These are phyloP conservation scores for Sporothrix dimorphospora DNA, from an alignment of 2,329 filamentous ascomycete species.

Conservation along the genomic window DNA sequence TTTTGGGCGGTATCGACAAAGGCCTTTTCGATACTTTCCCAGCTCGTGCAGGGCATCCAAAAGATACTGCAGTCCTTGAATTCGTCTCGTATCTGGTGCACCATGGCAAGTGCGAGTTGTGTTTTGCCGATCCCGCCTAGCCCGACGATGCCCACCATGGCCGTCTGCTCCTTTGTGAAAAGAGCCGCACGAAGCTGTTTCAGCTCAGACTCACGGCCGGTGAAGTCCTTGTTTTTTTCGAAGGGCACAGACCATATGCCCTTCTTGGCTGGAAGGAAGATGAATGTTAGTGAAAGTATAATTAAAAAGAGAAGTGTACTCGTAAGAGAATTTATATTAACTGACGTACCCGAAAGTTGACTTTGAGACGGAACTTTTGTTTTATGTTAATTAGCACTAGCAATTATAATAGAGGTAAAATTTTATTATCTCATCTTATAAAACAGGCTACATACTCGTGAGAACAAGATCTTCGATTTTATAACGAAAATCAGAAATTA, in stretches of 20 bases:
- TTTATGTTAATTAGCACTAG: background rate
- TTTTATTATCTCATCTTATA: background rate
- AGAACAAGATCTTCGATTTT: background rate
- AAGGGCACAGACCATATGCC: background rate
- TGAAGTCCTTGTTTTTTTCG: background rate
- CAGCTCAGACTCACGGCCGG: background rate
- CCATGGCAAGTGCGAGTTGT: slow-evolving; percentile 39
- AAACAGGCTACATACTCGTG: background rate
- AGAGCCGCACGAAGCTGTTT: background rate
- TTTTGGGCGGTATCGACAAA: slow-evolving; percentile 38
- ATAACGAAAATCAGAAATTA: background rate
- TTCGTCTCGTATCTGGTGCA: background rate
- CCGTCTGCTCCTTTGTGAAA: background rate
- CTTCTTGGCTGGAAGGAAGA: background rate
- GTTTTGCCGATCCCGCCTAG: slow-evolving; percentile 48
- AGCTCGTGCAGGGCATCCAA: background rate
- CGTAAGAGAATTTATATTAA: background rate
- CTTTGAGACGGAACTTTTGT: too few relatives aligned
- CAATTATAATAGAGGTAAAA: background rate
- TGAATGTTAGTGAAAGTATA: background rate
- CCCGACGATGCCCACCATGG: slow-evolving; percentile 39
- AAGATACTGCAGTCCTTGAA: background rate
- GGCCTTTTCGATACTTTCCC: background rate
- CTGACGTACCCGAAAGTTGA: too few relatives aligned
- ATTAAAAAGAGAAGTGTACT: background rate